These are phyloP conservation scores for Metschnikowia similis DNA, from an alignment of 805 yeast genomes.

Conservation along the genomic window DNA sequence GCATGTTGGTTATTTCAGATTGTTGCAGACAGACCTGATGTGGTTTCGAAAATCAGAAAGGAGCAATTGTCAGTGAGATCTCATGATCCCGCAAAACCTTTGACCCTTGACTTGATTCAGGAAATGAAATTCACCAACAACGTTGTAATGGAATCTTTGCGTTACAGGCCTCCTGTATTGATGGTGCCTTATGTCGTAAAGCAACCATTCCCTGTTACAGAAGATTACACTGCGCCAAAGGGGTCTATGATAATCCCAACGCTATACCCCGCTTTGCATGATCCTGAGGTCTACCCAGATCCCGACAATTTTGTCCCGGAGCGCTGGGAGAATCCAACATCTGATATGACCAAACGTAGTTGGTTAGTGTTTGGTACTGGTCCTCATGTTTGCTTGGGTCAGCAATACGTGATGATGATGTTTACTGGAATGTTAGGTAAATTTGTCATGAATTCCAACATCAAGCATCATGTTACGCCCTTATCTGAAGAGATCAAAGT, in stretches of 20 bases:
- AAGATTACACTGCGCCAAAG: constrained; percentile 87
- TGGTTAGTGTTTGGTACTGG: constrained; percentile 98
- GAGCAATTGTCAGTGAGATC: constrained; percentile 84
- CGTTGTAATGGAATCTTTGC: constrained; percentile 88
- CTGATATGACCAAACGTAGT: constrained; percentile 73
- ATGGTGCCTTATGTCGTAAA: constrained; percentile 98
- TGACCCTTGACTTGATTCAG: constrained; percentile 72
- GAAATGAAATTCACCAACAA: constrained; percentile 81
- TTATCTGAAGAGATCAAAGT: constrained; percentile 89
- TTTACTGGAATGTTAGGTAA: constrained; percentile 90
- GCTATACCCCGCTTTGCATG: constrained; percentile 91
- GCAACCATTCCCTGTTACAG: constrained; percentile 77
- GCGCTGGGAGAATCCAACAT: constrained; percentile 87
- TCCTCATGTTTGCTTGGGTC: constrained; percentile 94
- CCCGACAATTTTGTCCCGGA: constrained; percentile 96
- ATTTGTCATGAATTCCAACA: constrained; percentile 74
- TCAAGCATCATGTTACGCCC: constrained; percentile 78
- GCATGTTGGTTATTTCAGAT: constrained; percentile 98
- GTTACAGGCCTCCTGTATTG: constrained; percentile 95
- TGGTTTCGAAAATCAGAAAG: constrained; percentile 78
- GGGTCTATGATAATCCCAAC: constrained; percentile 98
- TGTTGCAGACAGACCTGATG: constrained; percentile 92
- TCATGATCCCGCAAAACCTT: constrained; percentile 61
- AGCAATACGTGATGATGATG: constrained; percentile 86
- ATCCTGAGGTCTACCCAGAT: constrained; percentile 91